phyloP scores from a whole-genome alignment of 306 rosid genomes.

The Ochetophila trinervis region DNA sequence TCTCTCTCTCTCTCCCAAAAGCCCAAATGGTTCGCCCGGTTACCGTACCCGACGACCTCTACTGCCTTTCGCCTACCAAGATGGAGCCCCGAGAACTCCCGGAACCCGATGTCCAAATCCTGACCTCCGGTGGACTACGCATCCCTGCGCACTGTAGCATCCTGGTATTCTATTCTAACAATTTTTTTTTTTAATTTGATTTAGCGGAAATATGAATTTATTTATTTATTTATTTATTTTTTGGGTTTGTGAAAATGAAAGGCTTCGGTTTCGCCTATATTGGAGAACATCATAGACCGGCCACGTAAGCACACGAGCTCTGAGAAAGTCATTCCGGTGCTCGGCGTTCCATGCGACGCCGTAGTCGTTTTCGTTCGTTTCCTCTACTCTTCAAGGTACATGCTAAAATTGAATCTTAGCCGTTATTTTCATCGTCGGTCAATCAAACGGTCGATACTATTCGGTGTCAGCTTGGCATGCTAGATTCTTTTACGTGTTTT shows the following conservation, averaged over 20 bases:
- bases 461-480: too few relatives aligned
- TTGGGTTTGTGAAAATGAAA: conserved; percentile 8
- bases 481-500: too few relatives aligned
- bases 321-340: conserved; percentile 56
- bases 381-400: conserved; percentile 69
- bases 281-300: conserved; percentile 61
- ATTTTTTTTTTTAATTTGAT: neutral
- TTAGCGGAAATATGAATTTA: neutral
- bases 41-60: conserved; percentile 8
- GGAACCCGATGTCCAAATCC: conserved; percentile 65
- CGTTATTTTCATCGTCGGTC: neutral
- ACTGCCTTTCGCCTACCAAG: conserved; percentile 10
- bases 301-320: conserved; percentile 65
- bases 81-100: conserved; percentile 37
- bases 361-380: conserved; percentile 59
- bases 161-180: conserved; percentile 41
- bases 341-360: conserved; percentile 82
- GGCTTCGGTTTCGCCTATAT: conserved; percentile 75
- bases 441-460: too few relatives aligned
- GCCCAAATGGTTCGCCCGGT: conserved; percentile 19
- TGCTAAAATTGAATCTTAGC: neutral
- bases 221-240: neutral
- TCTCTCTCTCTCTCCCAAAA: conserved; percentile 3
- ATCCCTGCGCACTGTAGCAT: conserved; percentile 71
- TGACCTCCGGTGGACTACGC: conserved; percentile 61